Evolutionary conservation across 768 basidiomycete genomes (phyloP).

Genomic region (Amanita muscaria): DNA sequence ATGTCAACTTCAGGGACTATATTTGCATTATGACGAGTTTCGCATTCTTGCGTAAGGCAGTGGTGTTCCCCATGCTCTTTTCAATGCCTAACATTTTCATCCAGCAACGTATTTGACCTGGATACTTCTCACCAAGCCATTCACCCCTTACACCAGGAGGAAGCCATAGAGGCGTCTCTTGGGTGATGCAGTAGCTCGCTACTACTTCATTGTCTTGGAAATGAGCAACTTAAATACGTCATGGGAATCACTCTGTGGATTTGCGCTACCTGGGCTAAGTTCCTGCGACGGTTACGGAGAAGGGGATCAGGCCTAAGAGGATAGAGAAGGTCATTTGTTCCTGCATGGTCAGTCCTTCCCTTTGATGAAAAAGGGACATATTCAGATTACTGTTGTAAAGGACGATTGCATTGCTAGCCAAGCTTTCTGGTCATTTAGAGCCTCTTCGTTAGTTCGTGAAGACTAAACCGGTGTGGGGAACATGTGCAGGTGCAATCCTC

Average conservation of each 20-base stretch:
- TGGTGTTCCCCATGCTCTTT: no score
- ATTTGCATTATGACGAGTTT: no score
- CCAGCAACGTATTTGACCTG: constrained; percentile 11
- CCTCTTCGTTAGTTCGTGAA: constrained; percentile 69
- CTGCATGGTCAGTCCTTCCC: constrained; percentile 20
- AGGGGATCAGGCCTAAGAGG: constrained; percentile 24
- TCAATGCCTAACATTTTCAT: no score
- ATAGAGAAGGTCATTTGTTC: constrained; percentile 25
- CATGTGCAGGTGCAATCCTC: constrained; percentile 92
- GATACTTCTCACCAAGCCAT: constrained; percentile 17
- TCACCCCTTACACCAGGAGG: constrained; percentile 15
- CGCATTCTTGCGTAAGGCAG: no score
- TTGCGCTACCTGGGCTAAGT: constrained; percentile 18
- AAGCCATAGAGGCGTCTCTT: constrained; percentile 17
- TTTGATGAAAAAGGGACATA: no score
- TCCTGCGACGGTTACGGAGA: constrained; percentile 17
- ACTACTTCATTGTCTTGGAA: constrained; percentile 11
- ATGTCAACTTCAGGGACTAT: no score
- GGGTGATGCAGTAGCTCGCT: constrained; percentile 14
- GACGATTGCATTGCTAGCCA: constrained; percentile 76
- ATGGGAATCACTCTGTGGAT: constrained; percentile 17
- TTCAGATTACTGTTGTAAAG: constrained; percentile 11
- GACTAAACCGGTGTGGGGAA: constrained; percentile 83
- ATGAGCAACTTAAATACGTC: constrained; percentile 18
- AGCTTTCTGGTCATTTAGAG: constrained; percentile 67